Evolutionary conservation across 768 basidiomycete species (phyloP).

Genomic region (Pleurotus salmoneostramineus): DNA sequence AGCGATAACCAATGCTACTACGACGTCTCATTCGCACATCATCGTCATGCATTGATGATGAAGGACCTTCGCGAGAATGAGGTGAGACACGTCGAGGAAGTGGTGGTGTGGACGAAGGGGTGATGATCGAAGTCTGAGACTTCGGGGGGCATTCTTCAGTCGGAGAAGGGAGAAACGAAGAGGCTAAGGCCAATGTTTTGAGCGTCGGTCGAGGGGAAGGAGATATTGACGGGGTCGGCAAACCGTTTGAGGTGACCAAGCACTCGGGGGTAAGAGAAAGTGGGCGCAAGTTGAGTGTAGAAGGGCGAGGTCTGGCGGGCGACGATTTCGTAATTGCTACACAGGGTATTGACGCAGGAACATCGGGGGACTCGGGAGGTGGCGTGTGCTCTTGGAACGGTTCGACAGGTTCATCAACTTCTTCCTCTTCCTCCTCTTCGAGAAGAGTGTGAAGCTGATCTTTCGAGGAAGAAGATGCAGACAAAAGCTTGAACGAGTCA

Average conservation of each 20-base stretch:
- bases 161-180: constrained; percentile 15
- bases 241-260: constrained; percentile 30
- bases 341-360: constrained; percentile 25
- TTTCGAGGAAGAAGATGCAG: constrained; percentile 58
- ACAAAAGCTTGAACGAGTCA: constrained; percentile 77
- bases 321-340: constrained; percentile 28
- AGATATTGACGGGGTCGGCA: constrained; percentile 54
- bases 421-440: constrained; percentile 88
- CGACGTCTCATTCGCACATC: constrained; percentile 38
- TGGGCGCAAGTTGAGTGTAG: constrained; percentile 63
- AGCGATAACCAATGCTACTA: constrained; percentile 77
- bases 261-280: constrained; percentile 63
- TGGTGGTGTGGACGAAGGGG: constrained; percentile 25
- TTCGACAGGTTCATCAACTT: constrained; percentile 44
- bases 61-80: constrained; percentile 24
- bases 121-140: constrained; percentile 27
- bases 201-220: constrained; percentile 47
- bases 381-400: constrained; percentile 16
- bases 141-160: constrained; percentile 14
- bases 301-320: constrained; percentile 55
- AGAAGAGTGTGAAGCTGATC: constrained; percentile 77
- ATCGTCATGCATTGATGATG: constrained; percentile 19
- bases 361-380: constrained; percentile 18
- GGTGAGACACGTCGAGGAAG: constrained; percentile 31
- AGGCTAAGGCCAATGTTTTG: constrained; percentile 48